Conservation (phyloP, 768 basidiomycete genomes). For the Lactarius psammicola region DNA sequence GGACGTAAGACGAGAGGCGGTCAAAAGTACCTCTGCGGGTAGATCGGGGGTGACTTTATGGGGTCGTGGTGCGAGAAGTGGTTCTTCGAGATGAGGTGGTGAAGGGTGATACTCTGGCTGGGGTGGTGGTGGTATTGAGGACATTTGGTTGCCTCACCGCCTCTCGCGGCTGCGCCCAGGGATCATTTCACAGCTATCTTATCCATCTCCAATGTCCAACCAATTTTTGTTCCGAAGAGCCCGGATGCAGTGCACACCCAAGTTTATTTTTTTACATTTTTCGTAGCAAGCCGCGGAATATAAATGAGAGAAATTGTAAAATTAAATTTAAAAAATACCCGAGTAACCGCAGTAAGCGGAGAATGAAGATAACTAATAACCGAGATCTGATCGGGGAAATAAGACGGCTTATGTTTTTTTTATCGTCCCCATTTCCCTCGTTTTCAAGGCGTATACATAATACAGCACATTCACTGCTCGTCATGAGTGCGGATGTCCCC, state of each 20-base stretch:
- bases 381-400: too few relatives aligned
- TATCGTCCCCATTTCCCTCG: too few relatives aligned
- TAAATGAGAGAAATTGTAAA: too few relatives aligned
- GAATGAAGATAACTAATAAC: too few relatives aligned
- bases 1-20: constrained; percentile 11
- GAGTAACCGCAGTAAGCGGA: too few relatives aligned
- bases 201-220: neutral
- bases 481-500: too few relatives aligned
- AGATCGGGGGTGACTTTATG: constrained; percentile 59
- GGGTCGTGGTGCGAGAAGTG: constrained; percentile 65
- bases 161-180: neutral
- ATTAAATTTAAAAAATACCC: too few relatives aligned
- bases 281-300: too few relatives aligned
- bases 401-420: too few relatives aligned
- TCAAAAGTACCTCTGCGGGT: constrained; percentile 58
- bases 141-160: constrained; percentile 11
- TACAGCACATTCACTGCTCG: too few relatives aligned
- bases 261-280: too few relatives aligned
- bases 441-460: too few relatives aligned
- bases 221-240: neutral
- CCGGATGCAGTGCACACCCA: neutral
- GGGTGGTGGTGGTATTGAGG: constrained; percentile 7
- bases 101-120: constrained; percentile 28
- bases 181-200: neutral
- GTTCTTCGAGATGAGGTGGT: constrained; percentile 51